phyloP scores from a whole-genome alignment of 169 alveolate genomes.

The Babesia bigemina region DNA sequence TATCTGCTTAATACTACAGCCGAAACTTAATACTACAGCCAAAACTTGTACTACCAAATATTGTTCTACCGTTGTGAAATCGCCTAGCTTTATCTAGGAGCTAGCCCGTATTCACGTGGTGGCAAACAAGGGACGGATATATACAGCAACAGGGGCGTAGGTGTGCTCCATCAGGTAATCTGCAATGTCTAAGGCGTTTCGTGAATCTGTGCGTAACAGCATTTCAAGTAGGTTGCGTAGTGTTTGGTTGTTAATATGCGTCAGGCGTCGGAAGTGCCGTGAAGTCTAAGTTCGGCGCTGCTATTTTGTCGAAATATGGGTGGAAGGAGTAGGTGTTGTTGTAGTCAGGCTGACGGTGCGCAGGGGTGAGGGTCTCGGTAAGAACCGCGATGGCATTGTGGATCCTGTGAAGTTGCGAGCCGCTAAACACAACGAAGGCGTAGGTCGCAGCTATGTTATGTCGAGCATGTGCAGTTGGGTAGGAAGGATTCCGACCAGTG shows the following conservation, averaged over 20 bases:
- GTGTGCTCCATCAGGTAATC: neutral
- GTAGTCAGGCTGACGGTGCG: neutral
- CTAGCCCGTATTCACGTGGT: no score
- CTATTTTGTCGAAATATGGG: conserved; percentile 61
- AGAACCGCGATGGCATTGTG: conserved; percentile 47
- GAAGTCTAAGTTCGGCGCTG: conserved; percentile 52
- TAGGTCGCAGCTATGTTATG: neutral
- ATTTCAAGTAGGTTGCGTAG: neutral
- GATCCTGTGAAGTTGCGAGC: conserved; percentile 40
- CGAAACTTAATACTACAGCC: no score
- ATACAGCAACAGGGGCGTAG: no score
- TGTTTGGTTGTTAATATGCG: neutral
- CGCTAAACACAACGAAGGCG: conserved; percentile 45
- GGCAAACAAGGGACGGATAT: no score
- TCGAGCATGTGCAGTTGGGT: conserved; percentile 29
- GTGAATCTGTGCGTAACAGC: conserved; percentile 14
- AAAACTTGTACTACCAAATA: no score
- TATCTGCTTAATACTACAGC: no score
- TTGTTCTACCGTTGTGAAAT: no score
- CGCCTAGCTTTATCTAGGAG: no score
- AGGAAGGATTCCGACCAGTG: conserved; percentile 33
- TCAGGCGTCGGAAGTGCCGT: neutral
- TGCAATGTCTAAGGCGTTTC: conserved; percentile 31
- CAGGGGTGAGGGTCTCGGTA: conserved; percentile 70
- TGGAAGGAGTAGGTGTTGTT: conserved; percentile 58